These are phyloP conservation scores for Penicillium maclennaniae DNA, from an alignment of 495 filamentous ascomycete genomes.

Conservation along the genomic window DNA sequence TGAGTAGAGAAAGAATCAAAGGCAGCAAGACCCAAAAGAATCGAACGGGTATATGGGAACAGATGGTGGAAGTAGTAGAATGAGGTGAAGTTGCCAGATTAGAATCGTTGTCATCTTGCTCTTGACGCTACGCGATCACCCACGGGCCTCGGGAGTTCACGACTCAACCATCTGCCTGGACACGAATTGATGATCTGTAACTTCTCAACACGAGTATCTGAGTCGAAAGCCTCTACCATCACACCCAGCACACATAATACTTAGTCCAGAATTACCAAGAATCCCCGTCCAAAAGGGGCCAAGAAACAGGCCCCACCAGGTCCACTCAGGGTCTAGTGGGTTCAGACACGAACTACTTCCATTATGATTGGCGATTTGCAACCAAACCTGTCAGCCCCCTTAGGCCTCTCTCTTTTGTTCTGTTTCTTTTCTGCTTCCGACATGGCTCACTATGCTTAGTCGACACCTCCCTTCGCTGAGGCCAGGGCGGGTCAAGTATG, in stretches of 20 bases:
- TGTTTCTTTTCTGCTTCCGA: background rate
- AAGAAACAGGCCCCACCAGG: too few relatives aligned
- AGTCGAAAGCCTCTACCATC: too few relatives aligned
- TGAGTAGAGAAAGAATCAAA: background rate
- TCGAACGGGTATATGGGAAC: background rate
- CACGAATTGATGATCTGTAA: background rate
- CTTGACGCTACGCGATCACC: background rate
- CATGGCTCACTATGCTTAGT: slow-evolving; percentile 16
- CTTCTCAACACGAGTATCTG: background rate
- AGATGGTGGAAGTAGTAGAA: background rate
- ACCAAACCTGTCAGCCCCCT: background rate
- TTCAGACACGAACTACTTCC: too few relatives aligned
- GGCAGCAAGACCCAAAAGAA: background rate
- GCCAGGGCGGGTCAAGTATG: slow-evolving; percentile 5
- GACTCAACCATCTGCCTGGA: too few relatives aligned
- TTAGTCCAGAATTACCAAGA: too few relatives aligned
- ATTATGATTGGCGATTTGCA: too few relatives aligned
- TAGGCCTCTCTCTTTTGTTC: background rate
- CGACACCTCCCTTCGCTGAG: slow-evolving; percentile 1
- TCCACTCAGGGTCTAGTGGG: too few relatives aligned
- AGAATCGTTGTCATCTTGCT: background rate
- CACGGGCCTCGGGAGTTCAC: too few relatives aligned
- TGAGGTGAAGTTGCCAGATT: background rate
- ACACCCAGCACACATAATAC: too few relatives aligned
- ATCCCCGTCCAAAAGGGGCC: too few relatives aligned